Percentiles rank a stretch among this genome's conserved stretches.
Conservation (phyloP, 148 eudicot species). For the Suaeda aralocaspica region DNA sequence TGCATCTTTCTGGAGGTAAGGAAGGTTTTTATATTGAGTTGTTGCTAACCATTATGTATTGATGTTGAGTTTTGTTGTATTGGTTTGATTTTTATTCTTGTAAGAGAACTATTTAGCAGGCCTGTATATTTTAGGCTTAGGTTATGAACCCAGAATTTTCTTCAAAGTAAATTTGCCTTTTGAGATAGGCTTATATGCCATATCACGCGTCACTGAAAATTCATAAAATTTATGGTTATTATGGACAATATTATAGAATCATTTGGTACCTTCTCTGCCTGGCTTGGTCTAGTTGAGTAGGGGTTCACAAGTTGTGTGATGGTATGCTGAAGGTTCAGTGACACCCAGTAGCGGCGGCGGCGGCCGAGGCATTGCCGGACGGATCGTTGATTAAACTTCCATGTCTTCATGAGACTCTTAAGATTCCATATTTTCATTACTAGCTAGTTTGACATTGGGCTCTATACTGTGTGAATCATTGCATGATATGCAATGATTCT, state of each 20-base stretch:
- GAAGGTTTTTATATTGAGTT: background rate
- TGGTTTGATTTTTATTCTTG: background rate
- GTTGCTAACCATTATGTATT: background rate
- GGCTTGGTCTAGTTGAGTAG: background rate
- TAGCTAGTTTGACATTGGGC: background rate
- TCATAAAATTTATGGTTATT: background rate
- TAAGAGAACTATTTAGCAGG: no score
- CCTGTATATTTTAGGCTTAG: background rate
- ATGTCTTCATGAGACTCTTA: no score
- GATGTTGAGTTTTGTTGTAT: background rate
- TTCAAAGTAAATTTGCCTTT: background rate
- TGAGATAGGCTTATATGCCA: background rate
- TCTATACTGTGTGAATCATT: background rate
- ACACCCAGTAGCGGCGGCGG: no score
- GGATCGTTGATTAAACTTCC: no score
- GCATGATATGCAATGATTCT: background rate
- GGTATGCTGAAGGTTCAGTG: no score
- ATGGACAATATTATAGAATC: no score
- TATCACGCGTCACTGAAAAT: background rate
- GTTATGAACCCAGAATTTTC: background rate
- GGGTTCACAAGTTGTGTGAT: no score
- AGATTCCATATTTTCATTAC: no score
- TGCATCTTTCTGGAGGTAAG: conserved; percentile 19
- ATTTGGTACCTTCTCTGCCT: background rate
- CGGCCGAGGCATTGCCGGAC: no score